Evolutionary conservation across 2,329 filamentous ascomycete species (phyloP).

Genomic region (Diaporthe sp.): DNA sequence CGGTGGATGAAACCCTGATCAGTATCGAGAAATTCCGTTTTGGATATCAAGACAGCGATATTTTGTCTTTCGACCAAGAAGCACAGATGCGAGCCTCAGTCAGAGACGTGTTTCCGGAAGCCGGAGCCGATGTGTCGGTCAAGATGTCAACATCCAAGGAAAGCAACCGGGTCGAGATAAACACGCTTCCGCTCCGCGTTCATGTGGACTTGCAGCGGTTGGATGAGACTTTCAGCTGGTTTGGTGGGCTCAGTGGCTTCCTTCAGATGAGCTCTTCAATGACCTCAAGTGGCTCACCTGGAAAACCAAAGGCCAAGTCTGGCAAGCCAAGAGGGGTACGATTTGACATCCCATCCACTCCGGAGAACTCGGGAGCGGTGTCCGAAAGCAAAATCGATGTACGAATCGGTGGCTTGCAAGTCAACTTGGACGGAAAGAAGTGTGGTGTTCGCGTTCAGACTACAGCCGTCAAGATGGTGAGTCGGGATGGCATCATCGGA

Average conservation of each 20-base stretch:
- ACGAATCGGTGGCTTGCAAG: slow-evolving; percentile 80
- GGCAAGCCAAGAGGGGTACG: slow-evolving; percentile 69
- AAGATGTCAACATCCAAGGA: slow-evolving; percentile 63
- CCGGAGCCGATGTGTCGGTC: slow-evolving; percentile 70
- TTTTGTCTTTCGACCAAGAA: slow-evolving; percentile 73
- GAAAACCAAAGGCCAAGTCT: slow-evolving; percentile 53
- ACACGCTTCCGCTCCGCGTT: slow-evolving; percentile 82
- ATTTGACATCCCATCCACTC: slow-evolving; percentile 67
- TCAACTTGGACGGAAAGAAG: slow-evolving; percentile 83
- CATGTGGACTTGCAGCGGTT: slow-evolving; percentile 83
- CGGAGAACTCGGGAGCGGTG: slow-evolving; percentile 61
- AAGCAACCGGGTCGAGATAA: slow-evolving; percentile 71
- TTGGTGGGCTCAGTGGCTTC: slow-evolving; percentile 92
- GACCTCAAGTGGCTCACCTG: slow-evolving; percentile 76
- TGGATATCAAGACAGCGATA: slow-evolving; percentile 73
- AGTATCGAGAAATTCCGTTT: slow-evolving; percentile 72
- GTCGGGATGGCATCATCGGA: slow-evolving; percentile 79
- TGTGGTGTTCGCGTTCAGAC: slow-evolving; percentile 82
- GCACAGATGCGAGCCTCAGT: slow-evolving; percentile 72
- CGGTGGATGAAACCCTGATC: slow-evolving; percentile 55
- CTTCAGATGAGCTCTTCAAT: slow-evolving; percentile 90
- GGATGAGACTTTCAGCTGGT: slow-evolving; percentile 89
- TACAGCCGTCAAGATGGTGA: slow-evolving; percentile 85
- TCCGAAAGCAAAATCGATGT: slow-evolving; percentile 79
- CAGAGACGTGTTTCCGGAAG: slow-evolving; percentile 69